Evolutionary conservation across 495 filamentous ascomycete species (phyloP).

Genomic region (Penicillium riverlandense): DNA sequence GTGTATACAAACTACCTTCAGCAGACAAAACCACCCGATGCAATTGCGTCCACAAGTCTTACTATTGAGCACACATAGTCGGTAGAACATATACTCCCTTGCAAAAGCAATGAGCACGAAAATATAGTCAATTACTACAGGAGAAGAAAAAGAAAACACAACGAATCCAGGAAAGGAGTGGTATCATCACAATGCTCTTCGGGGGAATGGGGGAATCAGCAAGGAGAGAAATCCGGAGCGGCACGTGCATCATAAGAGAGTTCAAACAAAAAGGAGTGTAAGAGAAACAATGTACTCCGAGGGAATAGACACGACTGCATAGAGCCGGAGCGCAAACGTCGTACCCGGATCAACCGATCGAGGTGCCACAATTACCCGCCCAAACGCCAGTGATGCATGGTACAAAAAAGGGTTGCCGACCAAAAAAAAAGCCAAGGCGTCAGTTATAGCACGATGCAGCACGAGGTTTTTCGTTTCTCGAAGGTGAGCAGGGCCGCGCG

Average conservation of each 20-base stretch:
- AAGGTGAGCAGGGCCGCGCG: conserved; percentile 88
- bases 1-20: too few relatives aligned
- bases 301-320: conserved; percentile 12
- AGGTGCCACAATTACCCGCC: conserved; percentile 22
- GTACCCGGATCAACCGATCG: conserved; percentile 12
- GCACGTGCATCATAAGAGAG: conserved; percentile 16
- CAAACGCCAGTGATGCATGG: conserved; percentile 42
- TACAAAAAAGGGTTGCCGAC: conserved; percentile 19
- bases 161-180: conserved; percentile 5
- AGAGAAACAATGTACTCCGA: conserved; percentile 18
- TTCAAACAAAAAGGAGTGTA: conserved; percentile 8
- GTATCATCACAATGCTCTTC: conserved; percentile 17
- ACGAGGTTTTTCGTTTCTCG: conserved; percentile 75
- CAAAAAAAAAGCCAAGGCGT: conserved; percentile 9
- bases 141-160: conserved; percentile 6
- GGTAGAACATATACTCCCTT: conserved; percentile 4
- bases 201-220: conserved; percentile 9
- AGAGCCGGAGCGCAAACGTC: conserved; percentile 11
- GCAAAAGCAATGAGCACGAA: conserved; percentile 3
- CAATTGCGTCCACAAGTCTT: background rate
- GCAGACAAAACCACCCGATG: background rate
- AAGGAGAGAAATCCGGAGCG: conserved; percentile 22
- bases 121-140: conserved; percentile 9
- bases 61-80: background rate
- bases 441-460: conserved; percentile 85